phyloP scores from a whole-genome alignment of 257 asterid genomes.

The Solanum pennellii region DNA sequence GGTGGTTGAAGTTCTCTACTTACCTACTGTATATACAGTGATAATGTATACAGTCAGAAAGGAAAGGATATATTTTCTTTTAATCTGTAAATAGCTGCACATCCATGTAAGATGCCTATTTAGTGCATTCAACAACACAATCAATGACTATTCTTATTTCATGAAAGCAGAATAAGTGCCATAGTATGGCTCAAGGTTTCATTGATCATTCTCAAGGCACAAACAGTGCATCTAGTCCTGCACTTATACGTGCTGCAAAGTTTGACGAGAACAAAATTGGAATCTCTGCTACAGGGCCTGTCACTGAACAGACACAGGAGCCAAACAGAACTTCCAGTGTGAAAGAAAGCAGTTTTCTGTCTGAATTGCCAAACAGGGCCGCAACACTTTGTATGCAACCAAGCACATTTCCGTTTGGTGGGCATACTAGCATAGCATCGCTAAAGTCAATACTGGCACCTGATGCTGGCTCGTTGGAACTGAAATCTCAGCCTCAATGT shows the following conservation, averaged over 20 bases:
- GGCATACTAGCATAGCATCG: constrained; percentile 25
- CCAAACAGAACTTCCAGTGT: constrained; percentile 44
- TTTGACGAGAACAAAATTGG: constrained; percentile 39
- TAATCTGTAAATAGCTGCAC: not conserved
- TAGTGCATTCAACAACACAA: not conserved
- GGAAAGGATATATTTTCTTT: not conserved
- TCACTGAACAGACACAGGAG: constrained; percentile 53
- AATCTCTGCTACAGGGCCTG: constrained; percentile 28
- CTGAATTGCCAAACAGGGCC: constrained; percentile 30
- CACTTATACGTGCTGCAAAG: constrained; percentile 36
- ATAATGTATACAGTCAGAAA: not conserved
- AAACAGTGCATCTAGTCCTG: constrained; percentile 34
- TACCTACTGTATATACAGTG: not conserved
- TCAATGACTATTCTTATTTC: not conserved
- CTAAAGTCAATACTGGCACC: constrained; percentile 26
- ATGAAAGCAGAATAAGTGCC: constrained; percentile 42
- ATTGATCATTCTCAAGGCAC: constrained; percentile 36
- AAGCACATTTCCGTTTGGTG: constrained; percentile 24
- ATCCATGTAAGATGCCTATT: not conserved
- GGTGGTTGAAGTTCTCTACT: not conserved
- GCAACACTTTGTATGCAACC: constrained; percentile 26
- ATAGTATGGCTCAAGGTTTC: constrained; percentile 37
- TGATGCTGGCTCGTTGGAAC: constrained; percentile 21
- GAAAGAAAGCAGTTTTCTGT: constrained; percentile 33
- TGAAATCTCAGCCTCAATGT: constrained; percentile 33